Evolutionary conservation across 2,329 filamentous ascomycete genomes (phyloP), one percentile per base, ranked within the genome.

Genomic region (Didymella arachidicola): DNA sequence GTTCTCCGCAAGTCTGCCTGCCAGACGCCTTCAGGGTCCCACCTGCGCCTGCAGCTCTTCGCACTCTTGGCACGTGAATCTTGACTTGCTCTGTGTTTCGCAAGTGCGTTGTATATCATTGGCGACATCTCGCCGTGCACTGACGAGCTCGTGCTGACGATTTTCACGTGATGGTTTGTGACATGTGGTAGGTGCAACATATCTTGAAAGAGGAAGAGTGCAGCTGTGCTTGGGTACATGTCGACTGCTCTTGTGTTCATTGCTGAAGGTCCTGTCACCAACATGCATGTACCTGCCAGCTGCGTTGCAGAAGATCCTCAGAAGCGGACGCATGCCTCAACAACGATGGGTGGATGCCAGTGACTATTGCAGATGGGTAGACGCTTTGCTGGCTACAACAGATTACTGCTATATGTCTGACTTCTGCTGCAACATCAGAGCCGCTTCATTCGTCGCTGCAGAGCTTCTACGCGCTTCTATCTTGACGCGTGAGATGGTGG

Each of bases 401-500:
- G 22, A 22, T 3, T 22, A 22, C 22, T 22, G 22, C 22, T 3
- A 22, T 3, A 22, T 22, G 2, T 22, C 22, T 22, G 22, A 22
- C 22, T 22, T 22, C 22, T 22, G 22, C 22, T 22, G 22, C 22
- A 22, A 22, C 22, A 22, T 22, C 22, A 22, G 2, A 22, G 22
- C 22, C 22, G 2, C 22, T 3, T 3, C 22, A 16, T n/a, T 45
- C 7, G 8, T 45, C 22, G 43, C 14, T n/a, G 26, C 36, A 2
- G 8, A 32, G 18, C 36, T 39, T 55, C 59, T 22, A 58, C 34
- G 18, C 19, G 44, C 54, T 57, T 61, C 57, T 42, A 50, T 52
- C 46, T 52, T 29, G 25, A 54, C 54, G 48, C 46, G 55, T 55
- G 42, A 50, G 47, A 45, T 45, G 27, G 39, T 47, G 45, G 27